Conservation (phyloP, 495 filamentous ascomycete genomes). For the Podospora pseudocomata region DNA sequence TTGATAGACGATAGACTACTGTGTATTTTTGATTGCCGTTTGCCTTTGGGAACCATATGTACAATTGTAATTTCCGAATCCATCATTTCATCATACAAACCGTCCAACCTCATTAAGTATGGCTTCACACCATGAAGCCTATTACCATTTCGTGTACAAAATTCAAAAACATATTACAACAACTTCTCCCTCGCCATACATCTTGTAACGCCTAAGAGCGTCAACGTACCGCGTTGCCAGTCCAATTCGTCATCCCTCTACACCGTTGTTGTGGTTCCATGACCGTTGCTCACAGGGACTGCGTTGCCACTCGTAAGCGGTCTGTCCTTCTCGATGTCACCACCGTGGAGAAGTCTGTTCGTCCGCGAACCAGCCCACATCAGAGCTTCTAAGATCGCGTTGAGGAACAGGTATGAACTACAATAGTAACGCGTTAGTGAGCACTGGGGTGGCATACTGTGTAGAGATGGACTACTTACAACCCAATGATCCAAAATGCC, state of each 20-base stretch:
- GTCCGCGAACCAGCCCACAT: conserved; percentile 25
- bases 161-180: too few relatives aligned
- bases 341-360: neutral
- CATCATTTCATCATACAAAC: neutral
- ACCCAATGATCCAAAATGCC: conserved; percentile 30
- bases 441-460: neutral
- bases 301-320: neutral
- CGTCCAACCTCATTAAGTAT: neutral
- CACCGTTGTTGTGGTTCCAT: neutral
- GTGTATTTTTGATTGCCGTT: neutral
- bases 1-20: neutral
- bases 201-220: too few relatives aligned
- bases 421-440: neutral
- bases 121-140: neutral
- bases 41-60: neutral
- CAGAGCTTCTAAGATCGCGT: conserved; percentile 25
- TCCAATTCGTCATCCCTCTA: neutral
- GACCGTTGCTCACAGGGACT: neutral
- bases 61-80: neutral
- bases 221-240: too few relatives aligned
- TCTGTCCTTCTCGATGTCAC: neutral
- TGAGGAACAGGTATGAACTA: conserved; percentile 24
- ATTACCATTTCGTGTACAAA: too few relatives aligned
- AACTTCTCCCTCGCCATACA: too few relatives aligned
- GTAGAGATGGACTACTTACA: conserved; percentile 17